Evolutionary conservation across 352 stramenopile genomes (phyloP).

Genomic region (Blastocystis sp.): DNA sequence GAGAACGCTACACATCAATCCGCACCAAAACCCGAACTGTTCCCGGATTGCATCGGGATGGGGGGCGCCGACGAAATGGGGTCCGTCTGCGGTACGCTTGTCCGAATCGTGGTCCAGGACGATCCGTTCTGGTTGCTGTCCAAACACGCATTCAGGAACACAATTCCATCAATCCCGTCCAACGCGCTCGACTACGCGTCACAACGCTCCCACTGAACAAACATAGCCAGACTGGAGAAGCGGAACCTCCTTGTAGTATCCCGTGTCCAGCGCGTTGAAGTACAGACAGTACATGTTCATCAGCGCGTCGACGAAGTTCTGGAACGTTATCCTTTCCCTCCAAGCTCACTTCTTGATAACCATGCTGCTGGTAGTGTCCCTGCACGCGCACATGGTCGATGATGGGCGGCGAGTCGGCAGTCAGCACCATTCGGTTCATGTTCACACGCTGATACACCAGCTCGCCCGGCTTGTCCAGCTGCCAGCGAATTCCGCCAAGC

Average conservation of each 20-base stretch:
- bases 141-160: constrained; percentile 38
- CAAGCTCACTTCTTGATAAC: constrained; percentile 6
- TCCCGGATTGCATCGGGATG: not conserved
- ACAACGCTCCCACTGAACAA: not conserved
- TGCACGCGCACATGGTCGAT: constrained; percentile 47
- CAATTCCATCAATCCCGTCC: constrained; percentile 31
- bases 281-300: constrained; percentile 60
- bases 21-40: not conserved
- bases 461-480: not conserved
- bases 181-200: constrained; percentile 1
- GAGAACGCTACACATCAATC: not conserved
- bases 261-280: constrained; percentile 42
- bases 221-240: constrained; percentile 19
- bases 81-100: not conserved
- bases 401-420: constrained; percentile 29
- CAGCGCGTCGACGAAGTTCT: constrained; percentile 59
- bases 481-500: constrained; percentile 26
- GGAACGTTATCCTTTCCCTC: not conserved
- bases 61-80: not conserved
- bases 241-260: not conserved
- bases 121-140: constrained; percentile 45
- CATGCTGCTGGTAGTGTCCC: not conserved
- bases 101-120: constrained; percentile 18
- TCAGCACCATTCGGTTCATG: constrained; percentile 56
- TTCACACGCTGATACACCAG: constrained; percentile 57